Percentiles rank a stretch among this genome's conserved stretches.
Conservation (phyloP, 1,284 basidiomycete genomes). For the Moesziomyces parantarcticus region DNA sequence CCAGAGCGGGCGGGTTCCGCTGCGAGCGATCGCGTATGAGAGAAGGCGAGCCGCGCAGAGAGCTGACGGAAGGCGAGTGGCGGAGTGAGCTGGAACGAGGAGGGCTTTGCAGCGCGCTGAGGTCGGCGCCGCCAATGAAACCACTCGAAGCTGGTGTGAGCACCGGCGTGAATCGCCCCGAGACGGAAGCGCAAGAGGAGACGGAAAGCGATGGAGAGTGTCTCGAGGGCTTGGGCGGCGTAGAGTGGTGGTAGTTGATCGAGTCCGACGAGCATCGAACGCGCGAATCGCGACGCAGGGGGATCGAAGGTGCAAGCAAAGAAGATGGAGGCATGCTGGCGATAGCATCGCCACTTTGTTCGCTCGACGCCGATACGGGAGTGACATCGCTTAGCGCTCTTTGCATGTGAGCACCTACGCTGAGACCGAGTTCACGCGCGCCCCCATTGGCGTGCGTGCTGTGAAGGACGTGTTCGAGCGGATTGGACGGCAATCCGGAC, state of each 20-base stretch:
- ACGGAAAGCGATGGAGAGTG: constrained; percentile 21
- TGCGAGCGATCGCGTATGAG: constrained; percentile 7
- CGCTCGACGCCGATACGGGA: constrained; percentile 12
- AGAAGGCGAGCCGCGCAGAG: constrained; percentile 11
- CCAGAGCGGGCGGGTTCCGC: constrained; percentile 6
- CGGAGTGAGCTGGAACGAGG: constrained; percentile 28
- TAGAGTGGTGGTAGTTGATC: constrained; percentile 7
- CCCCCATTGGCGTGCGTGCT: constrained; percentile 1
- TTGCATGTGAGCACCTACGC: constrained; percentile 15
- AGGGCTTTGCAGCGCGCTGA: constrained; percentile 22
- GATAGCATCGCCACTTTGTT: constrained; percentile 9
- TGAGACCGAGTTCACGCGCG: constrained; percentile 12
- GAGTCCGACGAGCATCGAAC: constrained; percentile 38
- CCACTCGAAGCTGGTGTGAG: constrained; percentile 6
- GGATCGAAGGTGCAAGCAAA: constrained; percentile 12
- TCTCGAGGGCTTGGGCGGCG: not conserved
- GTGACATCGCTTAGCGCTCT: constrained; percentile 33
- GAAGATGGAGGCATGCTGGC: constrained; percentile 11
- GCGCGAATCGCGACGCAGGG: constrained; percentile 37
- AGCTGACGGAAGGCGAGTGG: constrained; percentile 22
- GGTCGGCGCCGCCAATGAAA: constrained; percentile 4
- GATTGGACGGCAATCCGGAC: constrained; percentile 4
- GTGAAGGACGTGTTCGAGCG: not conserved
- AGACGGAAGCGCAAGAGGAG: constrained; percentile 12
- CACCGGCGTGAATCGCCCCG: constrained; percentile 13